Base-by-base conservation (phyloP, 2,329 filamentous ascomycete species). In the Dactylellina cionopaga region DNA sequence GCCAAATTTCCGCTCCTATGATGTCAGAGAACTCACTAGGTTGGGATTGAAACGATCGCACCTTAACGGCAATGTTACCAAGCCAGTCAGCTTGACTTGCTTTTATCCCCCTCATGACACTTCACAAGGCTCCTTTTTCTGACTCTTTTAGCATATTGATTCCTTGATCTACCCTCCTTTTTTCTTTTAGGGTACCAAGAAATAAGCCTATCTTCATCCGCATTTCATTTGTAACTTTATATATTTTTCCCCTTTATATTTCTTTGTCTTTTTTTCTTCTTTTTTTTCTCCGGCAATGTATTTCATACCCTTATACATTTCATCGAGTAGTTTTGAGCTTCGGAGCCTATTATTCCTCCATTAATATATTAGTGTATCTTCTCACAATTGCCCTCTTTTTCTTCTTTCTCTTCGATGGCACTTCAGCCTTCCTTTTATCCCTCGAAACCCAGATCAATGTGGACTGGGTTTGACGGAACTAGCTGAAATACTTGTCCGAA, bases 1-100 rank as follows among this genome's bases (percentile, higher is more conserved):
- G 88, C 60, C 85, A 88, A 78, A 87, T 97, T 80, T 96, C 91
- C 74, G 91, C 92, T 31, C 93, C 93, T 2, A 90, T 96, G 75
- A 93, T 93, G 80, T 90, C 92, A 2, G 92, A 96, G 83, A 97
- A 97, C 85, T 96, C 92, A 55, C 86, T 97, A 76, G 93, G 93
- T 78, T 97, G 93, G 93, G 96, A 96, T 84, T 97, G 85, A 88
- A 77, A 54, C 51, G 60, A 59, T 44, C 27, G 24, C 35, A 25
- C 33, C 56, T 74, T 35, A 74, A 65, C 54, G 43, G 37, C 69
- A 66, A 70, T 43, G 56, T 64, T 51, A 62, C 59, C 51, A 58
- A 60, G 31, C 44, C 33, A 59, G 41, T 46, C 54, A 47, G 47
- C 39, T 62, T 62, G 46, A 41, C 51, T 33, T 55, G 35, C 37